Base-by-base conservation (phyloP, 345 rosid genomes). In the Microcos paniculata region DNA sequence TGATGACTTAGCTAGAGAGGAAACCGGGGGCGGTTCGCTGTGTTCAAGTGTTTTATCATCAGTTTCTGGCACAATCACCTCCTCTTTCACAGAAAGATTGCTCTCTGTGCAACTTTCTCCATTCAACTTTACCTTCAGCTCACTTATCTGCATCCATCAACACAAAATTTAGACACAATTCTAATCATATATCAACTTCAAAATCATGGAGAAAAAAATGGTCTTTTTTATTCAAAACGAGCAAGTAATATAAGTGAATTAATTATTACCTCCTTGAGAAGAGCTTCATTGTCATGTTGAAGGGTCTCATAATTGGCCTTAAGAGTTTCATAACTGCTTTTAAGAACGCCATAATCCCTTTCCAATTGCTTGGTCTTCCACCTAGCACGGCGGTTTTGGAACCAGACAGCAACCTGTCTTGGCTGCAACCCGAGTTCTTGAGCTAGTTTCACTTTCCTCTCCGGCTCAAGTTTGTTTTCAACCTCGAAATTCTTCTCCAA, bases 331-430 rank as follows among this genome's bases (percentile, higher is more conserved):
- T 88, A 90, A 65, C 76, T 83, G 75, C 80, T 57, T 70, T 93
- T 91, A 4, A 93, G 91, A 58, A 80, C 42, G 8, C 87, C 87
- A 42, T 91, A 93, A 64, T 93, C 96, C 76, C 88, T 84, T 72
- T 93, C 92, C 23, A 93, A 77, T 70, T 93, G 96, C 80, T 91
- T 93, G 70, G 94, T 93, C 73, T 93, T 93, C 94, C 96, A 93
- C 33, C 96, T 81, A 4, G 97, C 97, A 40, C 97, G 92, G 35
- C 96, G 92, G 87, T 92, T 92, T 62, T 93, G 96, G 69, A 91
- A 93, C 98, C 98, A 93, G 53, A 93, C 94, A 8, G 96, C 98
- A 1, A 93, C 96, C 79, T 93, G 98, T 71, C 98, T 87, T 0
- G 98, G 98, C 58, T 93, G 96, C 76, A 93, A 70, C 1, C 94